These are phyloP conservation scores for Candolleomyces efflorescens DNA, from an alignment of 768 basidiomycete genomes.

Conservation along the genomic window DNA sequence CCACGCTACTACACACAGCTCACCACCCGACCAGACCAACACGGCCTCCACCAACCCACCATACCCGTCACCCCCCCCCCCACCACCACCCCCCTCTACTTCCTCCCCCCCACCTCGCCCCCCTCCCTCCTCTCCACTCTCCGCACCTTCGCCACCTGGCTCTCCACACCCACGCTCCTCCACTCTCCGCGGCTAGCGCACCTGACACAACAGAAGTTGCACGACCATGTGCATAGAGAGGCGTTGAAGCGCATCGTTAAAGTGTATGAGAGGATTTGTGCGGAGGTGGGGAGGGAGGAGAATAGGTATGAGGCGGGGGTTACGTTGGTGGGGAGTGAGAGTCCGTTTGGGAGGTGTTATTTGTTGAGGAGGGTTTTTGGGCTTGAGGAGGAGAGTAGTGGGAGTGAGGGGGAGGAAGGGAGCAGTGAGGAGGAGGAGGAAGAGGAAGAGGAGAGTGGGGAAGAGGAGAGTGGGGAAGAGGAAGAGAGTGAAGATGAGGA, in stretches of 20 bases:
- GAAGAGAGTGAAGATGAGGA: too few relatives aligned
- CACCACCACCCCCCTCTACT: constrained; percentile 86
- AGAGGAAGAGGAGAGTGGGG: constrained; percentile 10
- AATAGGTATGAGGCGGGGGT: constrained; percentile 90
- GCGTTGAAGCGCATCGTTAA: constrained; percentile 64
- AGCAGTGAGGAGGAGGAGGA: constrained; percentile 12
- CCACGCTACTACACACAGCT: constrained; percentile 12
- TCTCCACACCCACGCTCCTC: constrained; percentile 76
- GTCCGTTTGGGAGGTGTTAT: constrained; percentile 78
- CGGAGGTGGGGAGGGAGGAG: constrained; percentile 66
- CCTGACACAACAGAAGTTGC: constrained; percentile 63
- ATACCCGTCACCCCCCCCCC: constrained; percentile 34
- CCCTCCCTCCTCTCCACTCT: constrained; percentile 59
- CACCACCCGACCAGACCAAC: background rate
- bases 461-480: constrained; percentile 11
- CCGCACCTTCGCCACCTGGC: constrained; percentile 75
- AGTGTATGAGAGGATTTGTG: constrained; percentile 72
- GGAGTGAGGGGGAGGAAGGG: constrained; percentile 11
- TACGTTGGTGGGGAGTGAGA: constrained; percentile 76
- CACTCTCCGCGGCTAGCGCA: constrained; percentile 76
- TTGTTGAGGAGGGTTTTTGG: constrained; percentile 78
- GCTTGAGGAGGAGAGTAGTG: constrained; percentile 41
- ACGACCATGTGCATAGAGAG: constrained; percentile 67
- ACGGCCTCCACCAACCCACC: constrained; percentile 14
- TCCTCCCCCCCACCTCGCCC: constrained; percentile 61